phyloP scores from a whole-genome alignment of 106 monocot species.

The Dioscorea zingiberensis region DNA sequence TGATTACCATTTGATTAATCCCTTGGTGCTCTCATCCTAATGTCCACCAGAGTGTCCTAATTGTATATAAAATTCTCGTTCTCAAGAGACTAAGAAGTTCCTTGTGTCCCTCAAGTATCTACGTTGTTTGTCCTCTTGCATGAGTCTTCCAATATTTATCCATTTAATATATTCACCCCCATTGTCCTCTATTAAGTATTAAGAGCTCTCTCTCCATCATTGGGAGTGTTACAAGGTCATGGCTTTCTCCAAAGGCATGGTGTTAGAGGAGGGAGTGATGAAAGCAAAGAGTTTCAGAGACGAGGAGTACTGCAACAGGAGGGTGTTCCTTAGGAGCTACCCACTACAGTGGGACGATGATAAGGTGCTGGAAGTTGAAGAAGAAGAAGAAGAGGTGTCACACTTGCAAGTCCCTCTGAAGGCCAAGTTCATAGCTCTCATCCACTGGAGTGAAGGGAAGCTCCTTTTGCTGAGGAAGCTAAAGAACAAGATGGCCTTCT shows the following conservation, averaged over 20 bases:
- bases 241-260: not conserved
- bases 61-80: too few species aligned
- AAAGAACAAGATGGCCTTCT: conserved; percentile 44
- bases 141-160: too few species aligned
- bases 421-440: conserved; percentile 24
- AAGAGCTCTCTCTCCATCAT: not conserved
- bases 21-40: too few species aligned
- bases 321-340: conserved; percentile 20
- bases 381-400: not conserved
- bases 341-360: conserved; percentile 10
- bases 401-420: conserved; percentile 4
- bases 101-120: too few species aligned
- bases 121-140: too few species aligned
- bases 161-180: not conserved
- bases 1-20: too few species aligned
- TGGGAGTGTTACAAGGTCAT: not conserved
- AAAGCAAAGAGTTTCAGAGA: conserved; percentile 15
- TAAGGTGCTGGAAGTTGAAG: not conserved
- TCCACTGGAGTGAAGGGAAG: conserved; percentile 56
- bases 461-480: conserved; percentile 35
- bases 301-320: conserved; percentile 18
- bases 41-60: too few species aligned
- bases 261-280: not conserved
- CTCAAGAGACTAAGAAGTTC: too few species aligned
- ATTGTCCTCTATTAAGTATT: not conserved